Evolutionary conservation across 2,329 filamentous ascomycete species (phyloP).

Genomic region (Calonectria hawksworthii): DNA sequence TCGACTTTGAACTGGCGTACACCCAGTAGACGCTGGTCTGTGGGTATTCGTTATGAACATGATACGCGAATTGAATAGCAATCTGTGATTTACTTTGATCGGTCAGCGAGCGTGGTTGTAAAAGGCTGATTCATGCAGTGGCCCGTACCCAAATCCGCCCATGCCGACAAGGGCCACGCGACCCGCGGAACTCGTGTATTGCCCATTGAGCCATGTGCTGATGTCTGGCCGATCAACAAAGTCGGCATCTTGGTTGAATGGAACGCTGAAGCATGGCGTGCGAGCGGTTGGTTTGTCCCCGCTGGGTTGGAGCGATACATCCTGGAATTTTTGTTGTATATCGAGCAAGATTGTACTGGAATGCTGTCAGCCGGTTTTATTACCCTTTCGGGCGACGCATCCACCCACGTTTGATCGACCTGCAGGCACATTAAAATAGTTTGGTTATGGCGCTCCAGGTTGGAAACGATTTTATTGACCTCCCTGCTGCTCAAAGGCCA

Average conservation of each 20-base stretch:
- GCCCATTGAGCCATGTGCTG: constrained; percentile 39
- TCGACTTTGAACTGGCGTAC: constrained; percentile 49
- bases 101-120: background rate
- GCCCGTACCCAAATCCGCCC: constrained; percentile 47
- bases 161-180: constrained; percentile 51
- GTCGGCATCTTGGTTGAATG: constrained; percentile 49
- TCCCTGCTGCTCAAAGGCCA: constrained; percentile 30
- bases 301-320: background rate
- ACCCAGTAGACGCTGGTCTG: constrained; percentile 55
- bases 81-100: constrained; percentile 41
- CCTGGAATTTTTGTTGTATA: constrained; percentile 5
- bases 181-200: constrained; percentile 30
- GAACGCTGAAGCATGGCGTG: constrained; percentile 29
- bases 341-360: constrained; percentile 17
- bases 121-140: background rate
- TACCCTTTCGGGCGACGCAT: background rate
- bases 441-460: constrained; percentile 1
- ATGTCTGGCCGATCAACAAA: constrained; percentile 49
- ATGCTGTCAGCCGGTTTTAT: background rate
- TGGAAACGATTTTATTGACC: constrained; percentile 7
- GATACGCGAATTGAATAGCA: constrained; percentile 54
- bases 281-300: background rate
- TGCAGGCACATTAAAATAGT: constrained; percentile 9
- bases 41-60: constrained; percentile 41
- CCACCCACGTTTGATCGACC: constrained; percentile 2